These are phyloP conservation scores for Wickerhamiella nectarea DNA, from an alignment of 805 yeast genomes.

Conservation along the genomic window DNA sequence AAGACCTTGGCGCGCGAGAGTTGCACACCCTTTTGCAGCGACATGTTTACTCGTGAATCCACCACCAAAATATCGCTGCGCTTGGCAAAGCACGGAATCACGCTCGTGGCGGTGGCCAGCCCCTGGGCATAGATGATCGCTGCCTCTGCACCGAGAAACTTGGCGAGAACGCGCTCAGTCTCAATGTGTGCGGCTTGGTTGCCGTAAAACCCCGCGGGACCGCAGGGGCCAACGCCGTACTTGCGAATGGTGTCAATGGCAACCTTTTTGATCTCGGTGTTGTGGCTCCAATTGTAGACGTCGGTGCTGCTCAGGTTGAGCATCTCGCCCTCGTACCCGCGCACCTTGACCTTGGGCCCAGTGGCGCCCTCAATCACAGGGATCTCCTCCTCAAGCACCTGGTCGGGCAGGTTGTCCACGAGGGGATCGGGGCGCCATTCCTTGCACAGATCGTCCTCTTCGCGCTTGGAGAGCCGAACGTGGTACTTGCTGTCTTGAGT, in stretches of 20 bases:
- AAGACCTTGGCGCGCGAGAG: slow-evolving; percentile 72
- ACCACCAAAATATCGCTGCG: slow-evolving; percentile 89
- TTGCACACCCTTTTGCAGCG: slow-evolving; percentile 77
- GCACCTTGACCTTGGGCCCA: slow-evolving; percentile 27
- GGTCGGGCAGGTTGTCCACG: slow-evolving; percentile 43
- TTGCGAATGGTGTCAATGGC: slow-evolving; percentile 46
- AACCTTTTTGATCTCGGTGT: slow-evolving; percentile 34
- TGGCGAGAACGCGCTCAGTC: slow-evolving; percentile 60
- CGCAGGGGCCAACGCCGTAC: slow-evolving; percentile 96
- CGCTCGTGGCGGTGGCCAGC: slow-evolving; percentile 71
- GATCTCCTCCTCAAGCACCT: slow-evolving; percentile 47
- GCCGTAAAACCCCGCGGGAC: slow-evolving; percentile 96
- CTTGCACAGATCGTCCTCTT: slow-evolving; percentile 66
- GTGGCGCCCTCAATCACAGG: slow-evolving; percentile 52
- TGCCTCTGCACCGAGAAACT: slow-evolving; percentile 61
- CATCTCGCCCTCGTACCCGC: slow-evolving; percentile 28
- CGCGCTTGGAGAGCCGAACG: slow-evolving; percentile 38
- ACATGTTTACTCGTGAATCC: slow-evolving; percentile 60
- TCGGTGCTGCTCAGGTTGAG: slow-evolving; percentile 62
- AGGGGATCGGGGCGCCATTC: slow-evolving; percentile 92
- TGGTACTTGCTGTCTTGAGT: slow-evolving; percentile 60
- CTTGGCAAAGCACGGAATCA: slow-evolving; percentile 83
- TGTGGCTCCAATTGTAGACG: slow-evolving; percentile 47
- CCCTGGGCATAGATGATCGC: slow-evolving; percentile 90
- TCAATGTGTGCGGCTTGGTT: slow-evolving; percentile 81